phyloP scores from a whole-genome alignment of 306 rosid species.

The Vicia faba region DNA sequence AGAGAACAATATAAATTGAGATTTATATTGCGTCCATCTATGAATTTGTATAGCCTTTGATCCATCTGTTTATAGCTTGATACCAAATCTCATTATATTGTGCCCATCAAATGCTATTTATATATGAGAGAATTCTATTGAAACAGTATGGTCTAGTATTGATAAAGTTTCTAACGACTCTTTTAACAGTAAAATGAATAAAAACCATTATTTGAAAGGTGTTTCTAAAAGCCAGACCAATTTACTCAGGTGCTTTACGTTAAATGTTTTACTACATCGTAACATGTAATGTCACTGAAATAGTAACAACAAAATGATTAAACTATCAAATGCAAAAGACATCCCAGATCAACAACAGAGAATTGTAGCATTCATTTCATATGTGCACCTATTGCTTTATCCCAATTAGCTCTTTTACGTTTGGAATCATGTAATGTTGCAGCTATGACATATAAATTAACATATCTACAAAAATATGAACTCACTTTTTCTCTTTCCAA shows the following conservation, averaged over 20 bases:
- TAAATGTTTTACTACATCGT: constrained; percentile 1
- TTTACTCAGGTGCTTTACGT: constrained; percentile 15
- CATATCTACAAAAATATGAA: constrained; percentile 29
- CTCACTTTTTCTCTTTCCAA: constrained; percentile 71
- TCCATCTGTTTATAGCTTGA: constrained; percentile 24
- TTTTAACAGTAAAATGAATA: constrained; percentile 14
- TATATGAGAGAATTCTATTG: not conserved
- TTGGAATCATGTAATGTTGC: constrained; percentile 8
- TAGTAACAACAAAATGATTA: constrained; percentile 5
- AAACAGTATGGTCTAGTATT: not conserved
- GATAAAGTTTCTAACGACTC: constrained; percentile 8
- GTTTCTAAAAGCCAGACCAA: constrained; percentile 2
- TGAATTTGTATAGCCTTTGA: not conserved
- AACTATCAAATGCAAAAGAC: not conserved
- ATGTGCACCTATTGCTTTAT: constrained; percentile 21
- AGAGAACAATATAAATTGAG: too few species aligned
- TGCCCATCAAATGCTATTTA: constrained; percentile 11
- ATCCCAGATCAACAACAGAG: not conserved
- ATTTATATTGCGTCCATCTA: too few species aligned
- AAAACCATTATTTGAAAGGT: constrained; percentile 14
- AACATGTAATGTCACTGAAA: constrained; percentile 7
- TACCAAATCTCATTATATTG: not conserved
- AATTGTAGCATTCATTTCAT: not conserved
- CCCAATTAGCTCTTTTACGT: constrained; percentile 12
- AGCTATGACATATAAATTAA: constrained; percentile 17